Evolutionary conservation across 306 rosid species (phyloP).

Genomic region (Pyrus communis): DNA sequence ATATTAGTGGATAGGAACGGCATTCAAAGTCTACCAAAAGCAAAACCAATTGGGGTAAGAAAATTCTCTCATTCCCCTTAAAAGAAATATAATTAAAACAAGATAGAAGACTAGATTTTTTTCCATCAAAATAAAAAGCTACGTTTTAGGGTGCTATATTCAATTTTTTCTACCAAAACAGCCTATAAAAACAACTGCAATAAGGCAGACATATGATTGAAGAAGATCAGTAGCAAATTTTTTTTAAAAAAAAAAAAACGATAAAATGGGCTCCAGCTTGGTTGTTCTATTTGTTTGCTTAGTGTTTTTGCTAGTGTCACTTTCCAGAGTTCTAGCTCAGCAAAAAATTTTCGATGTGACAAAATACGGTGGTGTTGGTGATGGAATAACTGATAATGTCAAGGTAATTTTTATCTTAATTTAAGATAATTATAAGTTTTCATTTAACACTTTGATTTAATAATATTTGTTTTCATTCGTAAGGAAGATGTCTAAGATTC

Average conservation of each 20-base stretch:
- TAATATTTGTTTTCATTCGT: neutral
- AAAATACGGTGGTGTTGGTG: slow-evolving; percentile 10
- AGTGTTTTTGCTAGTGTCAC: neutral
- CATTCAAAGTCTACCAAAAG: too few relatives aligned
- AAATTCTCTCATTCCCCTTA: neutral
- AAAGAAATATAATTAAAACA: neutral
- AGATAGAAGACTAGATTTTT: neutral
- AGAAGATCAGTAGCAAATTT: neutral
- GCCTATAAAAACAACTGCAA: neutral
- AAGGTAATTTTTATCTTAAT: slow-evolving; percentile 5
- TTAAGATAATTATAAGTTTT: too few relatives aligned
- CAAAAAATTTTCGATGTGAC: slow-evolving; percentile 1
- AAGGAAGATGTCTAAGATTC: too few relatives aligned
- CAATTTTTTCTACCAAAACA: neutral
- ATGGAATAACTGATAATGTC: slow-evolving; percentile 18
- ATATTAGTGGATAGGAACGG: too few relatives aligned
- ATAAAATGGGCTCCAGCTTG: slow-evolving; percentile 7
- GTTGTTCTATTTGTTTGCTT: neutral
- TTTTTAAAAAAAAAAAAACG: neutral
- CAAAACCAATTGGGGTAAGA: neutral
- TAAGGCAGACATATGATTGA: neutral
- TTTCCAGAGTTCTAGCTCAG: slow-evolving; percentile 5
- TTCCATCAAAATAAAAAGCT: neutral
- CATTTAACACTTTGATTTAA: too few relatives aligned
- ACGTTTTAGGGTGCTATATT: neutral